Evolutionary conservation across 2,329 filamentous ascomycete genomes (phyloP).

Genomic region (Arthrocladium fulminans): DNA sequence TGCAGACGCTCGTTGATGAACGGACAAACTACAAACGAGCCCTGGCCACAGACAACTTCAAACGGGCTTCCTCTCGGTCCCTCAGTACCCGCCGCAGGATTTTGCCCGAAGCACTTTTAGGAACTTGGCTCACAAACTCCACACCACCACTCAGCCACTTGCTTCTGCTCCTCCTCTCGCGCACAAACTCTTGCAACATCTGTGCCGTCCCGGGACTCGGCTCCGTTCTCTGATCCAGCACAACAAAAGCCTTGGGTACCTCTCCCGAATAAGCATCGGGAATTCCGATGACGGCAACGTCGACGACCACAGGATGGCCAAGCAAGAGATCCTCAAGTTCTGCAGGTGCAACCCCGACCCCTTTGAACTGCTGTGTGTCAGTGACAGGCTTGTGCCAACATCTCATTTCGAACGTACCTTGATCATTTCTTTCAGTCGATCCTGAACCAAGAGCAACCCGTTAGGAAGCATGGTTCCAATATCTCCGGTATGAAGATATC

Average conservation of each 20-base stretch:
- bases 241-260: background rate
- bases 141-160: background rate
- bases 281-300: background rate
- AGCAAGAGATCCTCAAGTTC: background rate
- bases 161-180: background rate
- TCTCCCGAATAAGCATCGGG: background rate
- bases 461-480: background rate
- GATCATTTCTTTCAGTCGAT: background rate
- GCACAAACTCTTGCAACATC: background rate
- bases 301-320: background rate
- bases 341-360: background rate
- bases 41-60: no score
- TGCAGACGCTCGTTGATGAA: no score
- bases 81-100: slow-evolving; percentile 30
- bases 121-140: slow-evolving; percentile 27
- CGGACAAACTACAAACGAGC: no score
- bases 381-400: background rate
- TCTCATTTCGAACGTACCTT: background rate
- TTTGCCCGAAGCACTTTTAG: slow-evolving; percentile 32
- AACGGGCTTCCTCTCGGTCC: slow-evolving; percentile 17
- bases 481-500: background rate
- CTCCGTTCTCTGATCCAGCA: background rate
- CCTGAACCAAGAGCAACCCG: background rate
- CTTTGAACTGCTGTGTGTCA: background rate
- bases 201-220: background rate